Conservation (phyloP, 2,329 filamentous ascomycete species). For the Aspergillus sp. region DNA sequence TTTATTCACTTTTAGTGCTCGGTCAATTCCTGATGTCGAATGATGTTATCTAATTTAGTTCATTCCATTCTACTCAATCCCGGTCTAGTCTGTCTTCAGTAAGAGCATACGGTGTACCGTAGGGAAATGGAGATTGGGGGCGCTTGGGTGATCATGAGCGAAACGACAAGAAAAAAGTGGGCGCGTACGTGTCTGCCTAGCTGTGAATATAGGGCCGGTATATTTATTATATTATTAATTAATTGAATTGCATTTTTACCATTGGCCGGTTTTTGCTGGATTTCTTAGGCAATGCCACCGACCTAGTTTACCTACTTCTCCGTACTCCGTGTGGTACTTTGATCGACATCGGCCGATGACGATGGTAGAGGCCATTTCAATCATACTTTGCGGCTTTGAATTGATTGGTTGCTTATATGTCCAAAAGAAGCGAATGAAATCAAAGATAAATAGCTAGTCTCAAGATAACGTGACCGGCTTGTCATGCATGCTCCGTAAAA, state of each 20-base stretch:
- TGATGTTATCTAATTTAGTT: not conserved
- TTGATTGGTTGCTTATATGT: not conserved
- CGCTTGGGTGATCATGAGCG: not conserved
- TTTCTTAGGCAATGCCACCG: not conserved
- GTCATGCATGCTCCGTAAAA: not conserved
- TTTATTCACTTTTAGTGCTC: not conserved
- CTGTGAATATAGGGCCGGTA: not conserved
- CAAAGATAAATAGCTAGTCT: not conserved
- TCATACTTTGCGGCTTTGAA: not conserved
- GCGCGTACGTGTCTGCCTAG: not conserved
- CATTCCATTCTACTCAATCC: not conserved
- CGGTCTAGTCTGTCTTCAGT: not conserved
- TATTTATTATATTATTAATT: not conserved
- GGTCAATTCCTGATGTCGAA: not conserved
- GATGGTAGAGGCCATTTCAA: not conserved
- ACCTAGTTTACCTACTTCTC: not conserved
- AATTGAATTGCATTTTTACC: not conserved
- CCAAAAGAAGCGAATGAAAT: not conserved
- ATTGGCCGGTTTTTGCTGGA: not conserved
- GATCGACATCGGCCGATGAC: not conserved
- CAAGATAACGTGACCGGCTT: not conserved
- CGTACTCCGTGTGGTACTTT: not conserved
- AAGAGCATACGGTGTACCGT: not conserved
- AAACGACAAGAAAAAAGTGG: not conserved
- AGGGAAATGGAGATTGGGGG: not conserved